These are phyloP conservation scores for Mycena polygramma DNA, from an alignment of 768 basidiomycete genomes.

Conservation along the genomic window DNA sequence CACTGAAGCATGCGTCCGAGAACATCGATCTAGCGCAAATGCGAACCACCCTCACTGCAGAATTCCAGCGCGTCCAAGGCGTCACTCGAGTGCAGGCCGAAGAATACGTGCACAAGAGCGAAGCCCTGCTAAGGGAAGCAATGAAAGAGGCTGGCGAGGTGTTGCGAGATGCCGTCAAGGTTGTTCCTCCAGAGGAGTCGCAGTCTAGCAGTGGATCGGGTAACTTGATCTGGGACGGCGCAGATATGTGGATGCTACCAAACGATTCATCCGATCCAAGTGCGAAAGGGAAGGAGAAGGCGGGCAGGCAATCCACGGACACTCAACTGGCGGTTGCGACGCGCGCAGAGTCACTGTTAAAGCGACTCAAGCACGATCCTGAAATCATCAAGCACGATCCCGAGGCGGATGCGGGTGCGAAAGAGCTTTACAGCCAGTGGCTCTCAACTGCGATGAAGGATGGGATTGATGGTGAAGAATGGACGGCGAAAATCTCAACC, in stretches of 20 bases:
- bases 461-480: constrained; percentile 70
- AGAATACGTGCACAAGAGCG: constrained; percentile 86
- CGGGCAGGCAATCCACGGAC: constrained; percentile 45
- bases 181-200: constrained; percentile 83
- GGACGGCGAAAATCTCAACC: constrained; percentile 64
- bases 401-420: constrained; percentile 67
- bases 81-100: constrained; percentile 83
- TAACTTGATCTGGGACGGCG: constrained; percentile 79
- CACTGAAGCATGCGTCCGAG: constrained; percentile 71
- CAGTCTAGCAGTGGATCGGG: constrained; percentile 37
- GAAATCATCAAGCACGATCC: constrained; percentile 85
- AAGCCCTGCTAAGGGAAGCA: constrained; percentile 72
- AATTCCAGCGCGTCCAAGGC: constrained; percentile 83
- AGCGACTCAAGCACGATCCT: constrained; percentile 80
- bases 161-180: constrained; percentile 90
- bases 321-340: constrained; percentile 72
- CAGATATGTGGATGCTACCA: constrained; percentile 88
- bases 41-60: constrained; percentile 70
- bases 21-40: constrained; percentile 79
- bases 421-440: constrained; percentile 72
- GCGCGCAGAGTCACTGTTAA: constrained; percentile 82
- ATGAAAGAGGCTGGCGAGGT: constrained; percentile 87
- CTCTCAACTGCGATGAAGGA: constrained; percentile 60
- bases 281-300: constrained; percentile 52
- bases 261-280: constrained; percentile 49